These are phyloP conservation scores for Moricandia moricandioides DNA, from an alignment of 345 rosid species.

Conservation along the genomic window DNA sequence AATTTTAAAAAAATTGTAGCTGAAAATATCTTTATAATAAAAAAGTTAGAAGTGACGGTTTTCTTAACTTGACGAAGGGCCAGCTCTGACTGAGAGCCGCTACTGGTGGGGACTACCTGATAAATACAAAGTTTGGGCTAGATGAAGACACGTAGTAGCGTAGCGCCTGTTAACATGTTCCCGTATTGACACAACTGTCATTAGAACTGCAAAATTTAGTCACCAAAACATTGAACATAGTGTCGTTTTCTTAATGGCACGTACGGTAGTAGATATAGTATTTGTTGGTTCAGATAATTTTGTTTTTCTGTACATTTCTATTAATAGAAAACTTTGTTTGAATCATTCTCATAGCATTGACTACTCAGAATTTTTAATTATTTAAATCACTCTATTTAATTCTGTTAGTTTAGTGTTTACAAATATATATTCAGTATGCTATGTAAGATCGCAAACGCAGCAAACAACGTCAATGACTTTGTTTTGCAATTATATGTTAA, in stretches of 20 bases:
- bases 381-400: not conserved
- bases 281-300: not conserved
- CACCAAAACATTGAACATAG: not conserved
- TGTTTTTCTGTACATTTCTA: not conserved
- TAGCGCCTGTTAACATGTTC: too few species aligned
- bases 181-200: not conserved
- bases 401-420: not conserved
- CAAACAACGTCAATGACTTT: not conserved
- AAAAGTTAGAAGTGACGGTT: too few species aligned
- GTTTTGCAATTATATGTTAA: not conserved
- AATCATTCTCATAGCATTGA: not conserved
- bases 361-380: not conserved
- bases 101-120: too few species aligned
- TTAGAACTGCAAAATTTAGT: not conserved
- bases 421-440: not conserved
- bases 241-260: constrained; percentile 1
- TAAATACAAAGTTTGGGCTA: not conserved
- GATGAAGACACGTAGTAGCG: not conserved
- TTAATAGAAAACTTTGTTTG: not conserved
- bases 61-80: too few species aligned
- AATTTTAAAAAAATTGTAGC: too few species aligned
- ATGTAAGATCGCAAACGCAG: not conserved
- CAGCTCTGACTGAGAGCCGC: too few species aligned
- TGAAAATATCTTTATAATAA: too few species aligned
- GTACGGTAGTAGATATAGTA: not conserved